Evolutionary conservation across 345 rosid genomes (phyloP).

Genomic region (Psidium friedrichsthalianum): DNA sequence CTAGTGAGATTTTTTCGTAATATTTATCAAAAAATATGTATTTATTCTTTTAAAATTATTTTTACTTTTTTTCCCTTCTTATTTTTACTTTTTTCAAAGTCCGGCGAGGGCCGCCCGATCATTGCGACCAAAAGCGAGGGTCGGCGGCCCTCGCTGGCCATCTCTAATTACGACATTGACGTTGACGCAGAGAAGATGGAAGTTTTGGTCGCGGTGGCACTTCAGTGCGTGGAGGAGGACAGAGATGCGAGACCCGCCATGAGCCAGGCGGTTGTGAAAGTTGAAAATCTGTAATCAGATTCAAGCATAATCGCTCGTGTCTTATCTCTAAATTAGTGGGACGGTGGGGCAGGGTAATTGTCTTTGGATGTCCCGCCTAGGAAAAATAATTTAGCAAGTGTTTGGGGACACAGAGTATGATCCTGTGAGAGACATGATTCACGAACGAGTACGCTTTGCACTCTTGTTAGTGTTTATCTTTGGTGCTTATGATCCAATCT

Average conservation of each 20-base stretch:
- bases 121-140: no score
- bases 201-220: slow-evolving; percentile 3
- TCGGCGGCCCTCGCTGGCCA: no score
- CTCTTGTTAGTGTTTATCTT: neutral
- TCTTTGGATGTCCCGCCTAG: neutral
- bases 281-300: neutral
- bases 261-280: slow-evolving; percentile 9
- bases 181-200: slow-evolving; percentile 2
- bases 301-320: neutral
- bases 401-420: neutral
- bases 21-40: no score
- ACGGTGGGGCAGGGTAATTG: neutral
- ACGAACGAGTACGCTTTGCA: neutral
- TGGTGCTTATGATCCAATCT: no score
- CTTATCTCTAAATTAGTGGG: neutral
- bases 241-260: slow-evolving; percentile 14
- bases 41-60: no score
- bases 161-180: neutral
- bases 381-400: neutral
- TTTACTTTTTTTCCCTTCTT: no score
- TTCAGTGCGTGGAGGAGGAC: slow-evolving; percentile 16
- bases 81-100: no score
- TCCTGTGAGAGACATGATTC: neutral
- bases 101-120: no score
- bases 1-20: no score